Base-by-base conservation (phyloP, 495 filamentous ascomycete species). In the Aspergillus sclerotioniger region DNA sequence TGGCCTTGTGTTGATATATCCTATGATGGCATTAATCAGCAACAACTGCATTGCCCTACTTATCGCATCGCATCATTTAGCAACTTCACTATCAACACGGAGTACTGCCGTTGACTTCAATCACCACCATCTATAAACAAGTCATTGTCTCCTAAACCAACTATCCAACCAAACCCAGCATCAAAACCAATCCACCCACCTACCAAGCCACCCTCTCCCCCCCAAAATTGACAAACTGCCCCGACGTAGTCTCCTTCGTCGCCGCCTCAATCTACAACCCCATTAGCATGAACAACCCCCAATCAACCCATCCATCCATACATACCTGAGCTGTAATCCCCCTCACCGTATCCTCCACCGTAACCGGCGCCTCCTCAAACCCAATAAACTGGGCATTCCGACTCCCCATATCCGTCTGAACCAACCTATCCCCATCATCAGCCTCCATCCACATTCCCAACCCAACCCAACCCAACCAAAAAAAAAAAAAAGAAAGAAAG, bases 331-430 rank as follows among this genome's bases (percentile, higher is more conserved):
- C 3, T 46, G 41, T 54, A 45, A 66, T 66, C 12, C 63, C 63
- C 0, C 60, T 8, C 16, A 62, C 60, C 32, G 29, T 60, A n/a
- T 66, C 53, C 1, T 54, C 32, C 19, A 66, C 7, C n/a, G 63
- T 66, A 35, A 66, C 33, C 8, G 63, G 59, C 6, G 63, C 63
- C 29, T 58, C 35, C 12, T 57, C 45, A 9, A 66, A 39, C 16
- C 63, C 63, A 50, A 53, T 35, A 19, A 10, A 16, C 31, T 58
- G 56, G 8, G 63, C 63, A 1, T 29, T 57, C 16, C 60, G 59
- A 46, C 28, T 60, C 28, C 63, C 63, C 60, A 66, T 58, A 31
- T 66, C 63, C 0, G 63, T 60, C 49, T 65, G 63, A n/a, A 65
- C 63, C 32, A 65, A 41, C 19, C 63, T 65, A n/a, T n/a, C n/a